Evolutionary conservation across 495 filamentous ascomycete genomes (phyloP).

Genomic region (Aspergillus diversus): DNA sequence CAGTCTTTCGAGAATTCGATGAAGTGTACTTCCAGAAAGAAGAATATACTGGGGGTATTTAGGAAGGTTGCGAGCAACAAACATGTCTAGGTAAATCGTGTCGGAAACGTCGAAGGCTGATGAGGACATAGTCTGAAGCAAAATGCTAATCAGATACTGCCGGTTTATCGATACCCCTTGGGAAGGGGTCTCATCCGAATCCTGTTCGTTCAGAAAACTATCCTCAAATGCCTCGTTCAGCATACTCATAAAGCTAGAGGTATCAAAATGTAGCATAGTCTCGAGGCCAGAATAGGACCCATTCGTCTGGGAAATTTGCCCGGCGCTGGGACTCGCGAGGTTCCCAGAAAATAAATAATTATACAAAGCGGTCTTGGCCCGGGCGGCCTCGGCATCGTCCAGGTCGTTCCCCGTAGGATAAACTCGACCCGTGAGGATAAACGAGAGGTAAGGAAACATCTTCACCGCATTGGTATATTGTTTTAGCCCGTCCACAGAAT

Average conservation of each 20-base stretch:
- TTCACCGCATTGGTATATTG: constrained; percentile 73
- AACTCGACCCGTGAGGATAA: constrained; percentile 83
- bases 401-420: constrained; percentile 85
- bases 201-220: constrained; percentile 78
- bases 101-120: constrained; percentile 74
- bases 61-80: constrained; percentile 91
- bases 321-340: constrained; percentile 57
- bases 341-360: constrained; percentile 90
- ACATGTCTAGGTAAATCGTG: constrained; percentile 96
- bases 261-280: constrained; percentile 83
- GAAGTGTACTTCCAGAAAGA: constrained; percentile 80
- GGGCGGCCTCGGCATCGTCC: constrained; percentile 65
- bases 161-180: constrained; percentile 75
- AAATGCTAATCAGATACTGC: constrained; percentile 85
- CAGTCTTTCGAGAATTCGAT: constrained; percentile 77
- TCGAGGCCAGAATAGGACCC: constrained; percentile 82
- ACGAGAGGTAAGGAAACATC: constrained; percentile 93
- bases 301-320: constrained; percentile 60
- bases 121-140: constrained; percentile 84
- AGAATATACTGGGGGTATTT: constrained; percentile 97
- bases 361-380: constrained; percentile 86
- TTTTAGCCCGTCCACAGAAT: constrained; percentile 36
- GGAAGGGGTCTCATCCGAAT: constrained; percentile 35
- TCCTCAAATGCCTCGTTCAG: constrained; percentile 98
- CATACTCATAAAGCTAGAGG: constrained; percentile 90